Evolutionary conservation across 1,139 yeast genomes (phyloP), one percentile per base, ranked within the genome.

Genomic region (Geotrichum candidum): DNA sequence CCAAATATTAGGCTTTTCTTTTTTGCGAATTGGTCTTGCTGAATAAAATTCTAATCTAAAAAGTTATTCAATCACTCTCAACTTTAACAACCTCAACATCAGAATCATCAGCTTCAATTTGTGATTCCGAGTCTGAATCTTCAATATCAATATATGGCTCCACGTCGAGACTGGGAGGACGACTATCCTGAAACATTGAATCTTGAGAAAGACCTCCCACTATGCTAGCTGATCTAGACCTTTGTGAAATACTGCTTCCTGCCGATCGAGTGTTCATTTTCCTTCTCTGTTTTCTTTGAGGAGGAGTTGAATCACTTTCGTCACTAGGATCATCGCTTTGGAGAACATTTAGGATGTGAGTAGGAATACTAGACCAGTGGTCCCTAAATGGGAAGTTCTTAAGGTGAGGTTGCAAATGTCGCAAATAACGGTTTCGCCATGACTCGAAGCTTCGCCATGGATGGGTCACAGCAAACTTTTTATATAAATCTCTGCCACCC

Each of bases 361-460:
- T 2, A 23, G 61, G 61, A 10, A 59, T 52, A 29, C 54, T 35
- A 1, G 10, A 10, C 25, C 41, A 38, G 52, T 53, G n/a, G 3
- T 25, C 51, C 15, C 29, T 51, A 25, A 18, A 27, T 6, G n/a
- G 23, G 23, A 18, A 56, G 15, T 56, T 38, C 4, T 60, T 59
- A 33, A 60, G 33, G 48, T 56, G 27, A 3, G 22, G 46, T 31
- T 50, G 56, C 35, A 60, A 15, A 53, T 60, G 59, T 35, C 50
- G 53, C 25, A 29, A 22, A 27, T 27, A 55, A 0, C 62, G 55
- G 45, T 51, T 60, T 38, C 62, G 31, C 58, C 58, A 60, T 2
- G 59, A 56, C 48, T 60, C 54, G 25, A n/a, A 45, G 35, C 53
- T 53, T 46, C 62, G 27, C 56, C 56, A 51, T n/a, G 54, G 31